phyloP scores from a whole-genome alignment of 257 asterid genomes.

The Galeopsis tetrahit region DNA sequence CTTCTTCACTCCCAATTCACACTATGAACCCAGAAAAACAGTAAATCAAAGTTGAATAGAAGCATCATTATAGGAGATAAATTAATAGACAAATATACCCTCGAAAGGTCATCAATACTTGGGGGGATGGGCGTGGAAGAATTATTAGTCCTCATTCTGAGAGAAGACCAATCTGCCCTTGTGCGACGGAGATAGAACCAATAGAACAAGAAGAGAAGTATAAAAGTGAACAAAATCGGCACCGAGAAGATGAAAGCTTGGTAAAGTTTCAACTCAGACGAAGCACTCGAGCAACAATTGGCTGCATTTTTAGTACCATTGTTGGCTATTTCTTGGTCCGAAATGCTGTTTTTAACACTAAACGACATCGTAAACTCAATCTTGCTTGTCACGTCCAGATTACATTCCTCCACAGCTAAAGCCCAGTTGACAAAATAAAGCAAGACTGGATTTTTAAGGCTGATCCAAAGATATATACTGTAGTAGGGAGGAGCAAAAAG shows the following conservation, averaged over 20 bases:
- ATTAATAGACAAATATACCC: conserved; percentile 36
- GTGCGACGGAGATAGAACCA: conserved; percentile 71
- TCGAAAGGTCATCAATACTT: conserved; percentile 45
- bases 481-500: neutral
- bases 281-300: conserved; percentile 44
- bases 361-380: conserved; percentile 37
- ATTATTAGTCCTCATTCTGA: conserved; percentile 56
- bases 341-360: conserved; percentile 29
- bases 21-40: conserved; percentile 43
- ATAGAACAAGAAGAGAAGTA: conserved; percentile 68
- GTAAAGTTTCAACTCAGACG: conserved; percentile 64
- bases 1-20: conserved; percentile 79
- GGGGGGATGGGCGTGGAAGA: conserved; percentile 34
- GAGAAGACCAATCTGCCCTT: conserved; percentile 72
- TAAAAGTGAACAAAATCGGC: conserved; percentile 71
- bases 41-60: neutral
- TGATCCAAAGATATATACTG: conserved; percentile 2
- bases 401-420: conserved; percentile 16
- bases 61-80: neutral
- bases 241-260: conserved; percentile 78
- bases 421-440: conserved; percentile 13
- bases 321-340: conserved; percentile 27
- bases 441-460: conserved; percentile 21
- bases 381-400: neutral
- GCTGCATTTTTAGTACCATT: conserved; percentile 29